These are phyloP conservation scores for Elaeis oleifera DNA, from an alignment of 202 grass and related monocot species.

Conservation along the genomic window DNA sequence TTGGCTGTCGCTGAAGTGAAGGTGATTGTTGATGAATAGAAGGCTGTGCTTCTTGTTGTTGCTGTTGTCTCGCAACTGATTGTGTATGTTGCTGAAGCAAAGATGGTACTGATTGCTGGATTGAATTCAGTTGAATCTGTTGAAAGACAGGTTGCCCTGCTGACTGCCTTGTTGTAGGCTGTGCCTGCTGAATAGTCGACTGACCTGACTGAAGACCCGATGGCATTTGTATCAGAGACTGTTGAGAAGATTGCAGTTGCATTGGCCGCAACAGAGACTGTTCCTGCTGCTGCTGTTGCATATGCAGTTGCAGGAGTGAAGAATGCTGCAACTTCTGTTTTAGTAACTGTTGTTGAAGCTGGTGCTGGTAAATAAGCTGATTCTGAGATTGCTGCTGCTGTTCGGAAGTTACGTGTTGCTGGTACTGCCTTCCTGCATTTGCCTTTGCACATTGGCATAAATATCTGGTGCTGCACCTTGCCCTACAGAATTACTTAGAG, in stretches of 20 bases:
- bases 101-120: conserved; percentile 57
- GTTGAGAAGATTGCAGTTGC: conserved; percentile 66
- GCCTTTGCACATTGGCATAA: conserved; percentile 59
- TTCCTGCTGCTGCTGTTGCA: conserved; percentile 36
- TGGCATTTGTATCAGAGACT: conserved; percentile 62
- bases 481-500: conserved; percentile 47
- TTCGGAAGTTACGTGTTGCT: conserved; percentile 12
- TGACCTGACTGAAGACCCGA: conserved; percentile 51
- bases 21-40: conserved; percentile 55
- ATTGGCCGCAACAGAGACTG: conserved; percentile 53
- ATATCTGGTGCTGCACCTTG: conserved; percentile 47
- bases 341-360: conserved; percentile 21
- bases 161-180: conserved; percentile 43
- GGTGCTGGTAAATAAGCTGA: conserved; percentile 66
- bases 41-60: conserved; percentile 55
- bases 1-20: conserved; percentile 38
- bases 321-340: conserved; percentile 64
- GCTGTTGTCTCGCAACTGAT: conserved; percentile 40
- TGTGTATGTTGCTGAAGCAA: conserved; percentile 59
- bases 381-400: conserved; percentile 48
- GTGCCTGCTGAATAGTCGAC: conserved; percentile 41
- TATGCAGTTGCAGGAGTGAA: conserved; percentile 44
- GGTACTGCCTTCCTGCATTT: conserved; percentile 46
- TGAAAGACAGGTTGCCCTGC: conserved; percentile 41
- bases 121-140: conserved; percentile 52